Evolutionary conservation across 345 rosid species (phyloP), one percentile per base, ranked within the genome.

Genomic region (Sonneratia alba): DNA sequence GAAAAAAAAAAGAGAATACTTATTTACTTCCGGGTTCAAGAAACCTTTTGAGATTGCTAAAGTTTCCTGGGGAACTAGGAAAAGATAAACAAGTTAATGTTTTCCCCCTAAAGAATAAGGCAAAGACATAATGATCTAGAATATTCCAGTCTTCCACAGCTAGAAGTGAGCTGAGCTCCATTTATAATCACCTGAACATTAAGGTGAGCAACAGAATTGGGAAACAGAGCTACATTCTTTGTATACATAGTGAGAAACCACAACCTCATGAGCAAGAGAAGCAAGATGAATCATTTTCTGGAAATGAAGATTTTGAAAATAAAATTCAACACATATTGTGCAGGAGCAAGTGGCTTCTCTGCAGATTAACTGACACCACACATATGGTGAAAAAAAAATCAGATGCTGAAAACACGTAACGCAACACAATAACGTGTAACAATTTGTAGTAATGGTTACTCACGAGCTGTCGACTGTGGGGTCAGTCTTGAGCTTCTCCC

Each of bases 401-500:
- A 6, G n/a, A 53, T 21, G 59, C 24, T 16, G 24, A 36, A 9
- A 65, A 36, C 37, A 3, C 38, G 34, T 8, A 38, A 64, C 1
- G 19, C 36, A 36, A 14, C 16, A 13, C 42, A 27, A 1, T 18
- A 32, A 13, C 36, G 36, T 12, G 0, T 49, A 21, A 66, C 22
- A 68, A 61, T 15, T 24, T 47, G 53, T 38, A 12, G 14, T 55
- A 67, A 61, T 38, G 63, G 48, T 19, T 62, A 80, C 93, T 85
- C 83, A 89, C 96, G 72, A 40, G 73, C 70, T 40, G 8, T 0
- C 67, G 3, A 42, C 22, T 75, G 66, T 69, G 3, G 75, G 72
- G 71, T 80, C 88, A 64, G 38, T 65, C 73, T 84, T 84, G 21
- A 65, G 71, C 74, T 76, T 80, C 14, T 68, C 85, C 67, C 74